These are phyloP conservation scores for Cladophialophora yegresii DNA, from an alignment of 2,329 filamentous ascomycete species.

Conservation along the genomic window DNA sequence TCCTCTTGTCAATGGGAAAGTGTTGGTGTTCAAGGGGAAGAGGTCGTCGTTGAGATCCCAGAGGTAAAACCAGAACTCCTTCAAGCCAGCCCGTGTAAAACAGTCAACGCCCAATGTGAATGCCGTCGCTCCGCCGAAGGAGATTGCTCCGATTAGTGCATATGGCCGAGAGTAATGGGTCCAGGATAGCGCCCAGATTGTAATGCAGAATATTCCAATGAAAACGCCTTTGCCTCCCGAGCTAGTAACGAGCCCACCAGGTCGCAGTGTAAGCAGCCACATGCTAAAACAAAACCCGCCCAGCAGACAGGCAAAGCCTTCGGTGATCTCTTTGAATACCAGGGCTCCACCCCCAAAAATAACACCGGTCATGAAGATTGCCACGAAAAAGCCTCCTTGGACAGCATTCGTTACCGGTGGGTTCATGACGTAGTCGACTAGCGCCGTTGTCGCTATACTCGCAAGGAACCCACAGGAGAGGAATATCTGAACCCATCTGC, in stretches of 20 bases:
- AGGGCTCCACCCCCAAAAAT: slow-evolving; percentile 73
- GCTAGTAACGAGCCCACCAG: slow-evolving; percentile 70
- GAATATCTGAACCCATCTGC: slow-evolving; percentile 74
- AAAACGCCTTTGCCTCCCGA: slow-evolving; percentile 69
- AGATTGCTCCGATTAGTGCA: slow-evolving; percentile 71
- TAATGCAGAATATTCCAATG: slow-evolving; percentile 70
- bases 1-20: slow-evolving; percentile 82
- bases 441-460: slow-evolving; percentile 70
- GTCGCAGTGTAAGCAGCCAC: slow-evolving; percentile 81
- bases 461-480: slow-evolving; percentile 75
- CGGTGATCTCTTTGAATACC: slow-evolving; percentile 80
- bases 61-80: slow-evolving; percentile 94
- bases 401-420: slow-evolving; percentile 72
- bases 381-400: slow-evolving; percentile 85
- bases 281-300: slow-evolving; percentile 84
- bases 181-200: slow-evolving; percentile 73
- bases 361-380: slow-evolving; percentile 69
- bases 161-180: slow-evolving; percentile 76
- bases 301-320: slow-evolving; percentile 81
- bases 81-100: slow-evolving; percentile 83
- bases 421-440: slow-evolving; percentile 87
- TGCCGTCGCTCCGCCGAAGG: slow-evolving; percentile 79
- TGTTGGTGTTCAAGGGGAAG: slow-evolving; percentile 74
- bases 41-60: slow-evolving; percentile 79
- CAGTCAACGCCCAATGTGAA: slow-evolving; percentile 85